Evolutionary conservation across 2,329 filamentous ascomycete species (phyloP).

Genomic region (Beauveria medogensis): DNA sequence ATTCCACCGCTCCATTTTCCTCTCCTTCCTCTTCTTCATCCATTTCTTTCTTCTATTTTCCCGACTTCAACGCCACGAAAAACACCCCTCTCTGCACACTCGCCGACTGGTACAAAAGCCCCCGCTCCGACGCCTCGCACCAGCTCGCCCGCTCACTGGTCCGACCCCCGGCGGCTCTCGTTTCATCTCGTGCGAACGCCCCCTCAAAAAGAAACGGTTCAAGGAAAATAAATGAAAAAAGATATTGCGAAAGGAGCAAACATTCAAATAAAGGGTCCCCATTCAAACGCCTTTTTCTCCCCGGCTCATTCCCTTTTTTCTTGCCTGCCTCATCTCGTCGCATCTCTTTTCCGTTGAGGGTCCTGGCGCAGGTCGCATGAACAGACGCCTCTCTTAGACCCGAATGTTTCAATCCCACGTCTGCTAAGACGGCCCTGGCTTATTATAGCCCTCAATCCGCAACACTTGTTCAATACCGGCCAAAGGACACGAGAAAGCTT

Average conservation of each 20-base stretch:
- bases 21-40: neutral
- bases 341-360: neutral
- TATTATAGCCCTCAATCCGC: slow-evolving; percentile 1
- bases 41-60: neutral
- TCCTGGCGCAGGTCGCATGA: neutral
- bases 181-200: neutral
- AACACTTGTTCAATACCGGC: neutral
- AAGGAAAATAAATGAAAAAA: neutral
- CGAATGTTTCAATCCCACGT: neutral
- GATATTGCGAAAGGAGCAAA: neutral
- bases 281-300: neutral
- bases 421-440: neutral
- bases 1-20: neutral
- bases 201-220: neutral
- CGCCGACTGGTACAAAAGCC: neutral
- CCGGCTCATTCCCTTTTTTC: neutral
- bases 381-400: neutral
- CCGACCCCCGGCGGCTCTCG: neutral
- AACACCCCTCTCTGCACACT: too few species aligned
- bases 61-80: neutral
- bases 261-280: neutral
- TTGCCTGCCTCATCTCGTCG: neutral
- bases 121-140: neutral
- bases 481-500: slow-evolving; percentile 8
- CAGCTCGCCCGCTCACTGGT: neutral